A percentile compares a stretch with the other conserved stretches of the same genome.
These are phyloP conservation scores for Hermanozyma aechmeae DNA, from an alignment of 805 yeast species.

Conservation along the genomic window DNA sequence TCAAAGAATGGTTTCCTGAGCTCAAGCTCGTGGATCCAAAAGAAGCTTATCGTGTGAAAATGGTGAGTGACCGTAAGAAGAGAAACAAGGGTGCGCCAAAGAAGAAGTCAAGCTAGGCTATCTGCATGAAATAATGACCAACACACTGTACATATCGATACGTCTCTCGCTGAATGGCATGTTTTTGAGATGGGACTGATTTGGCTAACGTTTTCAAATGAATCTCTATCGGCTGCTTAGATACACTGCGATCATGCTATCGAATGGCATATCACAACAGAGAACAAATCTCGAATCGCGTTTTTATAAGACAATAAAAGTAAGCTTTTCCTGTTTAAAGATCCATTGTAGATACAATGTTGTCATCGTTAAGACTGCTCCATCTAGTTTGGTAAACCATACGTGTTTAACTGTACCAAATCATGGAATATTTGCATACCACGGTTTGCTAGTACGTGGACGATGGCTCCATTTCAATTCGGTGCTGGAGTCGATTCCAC, in stretches of 20 bases:
- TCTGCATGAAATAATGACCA: background rate
- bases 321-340: too few relatives aligned
- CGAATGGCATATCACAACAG: background rate
- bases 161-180: background rate
- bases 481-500: too few relatives aligned
- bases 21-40: slow-evolving; percentile 52
- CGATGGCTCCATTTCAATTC: too few relatives aligned
- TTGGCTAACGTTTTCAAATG: slow-evolving; percentile 3
- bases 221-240: slow-evolving; percentile 1
- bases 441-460: too few relatives aligned
- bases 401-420: too few relatives aligned
- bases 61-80: slow-evolving; percentile 59
- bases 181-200: background rate
- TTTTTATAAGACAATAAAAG: too few relatives aligned
- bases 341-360: too few relatives aligned
- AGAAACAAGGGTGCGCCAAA: slow-evolving; percentile 87
- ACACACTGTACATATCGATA: background rate
- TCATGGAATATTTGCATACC: too few relatives aligned
- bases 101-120: slow-evolving; percentile 36
- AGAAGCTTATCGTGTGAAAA: slow-evolving; percentile 59
- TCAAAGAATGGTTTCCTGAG: slow-evolving; percentile 44
- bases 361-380: too few relatives aligned
- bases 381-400: too few relatives aligned
- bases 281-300: background rate
- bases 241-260: background rate